Evolutionary conservation across 495 filamentous ascomycete genomes (phyloP).

Genomic region (Annulohypoxylon moriforme): DNA sequence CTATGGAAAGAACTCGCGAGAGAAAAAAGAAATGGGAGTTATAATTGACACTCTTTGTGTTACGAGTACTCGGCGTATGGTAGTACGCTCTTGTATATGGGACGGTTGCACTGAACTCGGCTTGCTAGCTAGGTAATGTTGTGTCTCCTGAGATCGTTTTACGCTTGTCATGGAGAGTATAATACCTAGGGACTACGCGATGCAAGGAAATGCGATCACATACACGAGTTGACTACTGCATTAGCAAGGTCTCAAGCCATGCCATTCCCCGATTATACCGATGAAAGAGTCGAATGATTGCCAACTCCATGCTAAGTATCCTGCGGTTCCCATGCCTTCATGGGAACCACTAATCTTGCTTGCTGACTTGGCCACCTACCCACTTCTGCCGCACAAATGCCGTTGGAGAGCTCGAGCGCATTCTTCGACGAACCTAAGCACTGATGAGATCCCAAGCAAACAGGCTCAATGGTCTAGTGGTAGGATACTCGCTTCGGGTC

Average conservation of each 20-base stretch:
- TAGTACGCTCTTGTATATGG: background rate
- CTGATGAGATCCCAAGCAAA: background rate
- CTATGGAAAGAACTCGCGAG: background rate
- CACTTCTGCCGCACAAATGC: background rate
- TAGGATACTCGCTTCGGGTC: slow-evolving; percentile 15
- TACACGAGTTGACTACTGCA: background rate
- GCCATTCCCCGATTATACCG: background rate
- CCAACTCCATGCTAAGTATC: no score
- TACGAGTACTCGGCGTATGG: background rate
- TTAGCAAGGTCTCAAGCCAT: background rate
- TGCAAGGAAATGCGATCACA: background rate
- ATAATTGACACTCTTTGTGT: background rate
- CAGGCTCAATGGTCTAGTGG: slow-evolving; percentile 18
- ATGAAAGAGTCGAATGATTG: background rate
- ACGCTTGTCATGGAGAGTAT: background rate
- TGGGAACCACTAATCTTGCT: background rate
- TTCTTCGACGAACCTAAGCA: background rate
- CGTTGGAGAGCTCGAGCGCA: background rate
- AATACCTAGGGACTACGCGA: background rate
- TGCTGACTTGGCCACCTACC: background rate
- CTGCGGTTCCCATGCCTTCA: no score
- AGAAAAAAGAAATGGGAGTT: background rate
- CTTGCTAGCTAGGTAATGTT: background rate
- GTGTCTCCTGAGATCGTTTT: background rate
- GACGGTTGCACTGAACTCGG: background rate